Evolutionary conservation across 2,329 filamentous ascomycete genomes (phyloP), one percentile per base, ranked within the genome.

Genomic region (Pseudocercospora pini-densiflorae): DNA sequence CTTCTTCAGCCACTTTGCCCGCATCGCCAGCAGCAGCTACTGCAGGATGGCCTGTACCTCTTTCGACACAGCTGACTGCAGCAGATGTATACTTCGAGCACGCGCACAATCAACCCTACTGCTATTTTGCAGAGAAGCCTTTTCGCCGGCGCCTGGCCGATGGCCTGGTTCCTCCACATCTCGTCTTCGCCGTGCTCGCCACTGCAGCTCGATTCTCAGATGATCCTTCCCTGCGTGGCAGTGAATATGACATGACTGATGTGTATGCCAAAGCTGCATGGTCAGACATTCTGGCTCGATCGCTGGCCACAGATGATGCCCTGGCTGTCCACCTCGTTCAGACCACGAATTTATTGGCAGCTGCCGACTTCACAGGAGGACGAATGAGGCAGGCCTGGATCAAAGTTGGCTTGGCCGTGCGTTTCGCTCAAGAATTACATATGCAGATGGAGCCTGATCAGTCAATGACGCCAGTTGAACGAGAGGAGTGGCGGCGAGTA

Each of bases 401-500:
- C n/a, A 65, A 65, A 33, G 51, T 65, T 40, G 59, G 55, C 31
- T 16, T 65, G n/a, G 53, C 63, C 10, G 55, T 65, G 19, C 63
- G 63, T 14, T 65, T 65, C 49, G 63, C 63, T 3, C 59, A 61
- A 58, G 63, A 57, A 5, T 23, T 65, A 16, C 45, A 57, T 27
- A 49, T 62, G 31, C 62, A 47, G 16, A 59, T 61, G 40, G 63
- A 58, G 51, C 58, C 59, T 3, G 59, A 62, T 51, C 49, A 57
- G 9, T 24, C 33, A 19, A 51, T 65, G 19, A 47, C 59, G 5
- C 19, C 45, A 4, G 51, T 45, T 0, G 94, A 98, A 77, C 87
- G 88, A 64, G 95, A 98, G 80, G 95, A 99, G 78, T 86, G 94
- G 70, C 86, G 94, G 59, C 87, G 95, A 70, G 96, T 93, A 0